Evolutionary conservation across 208 protist genomes (phyloP).

Genomic region (Strigomonas culicis): DNA sequence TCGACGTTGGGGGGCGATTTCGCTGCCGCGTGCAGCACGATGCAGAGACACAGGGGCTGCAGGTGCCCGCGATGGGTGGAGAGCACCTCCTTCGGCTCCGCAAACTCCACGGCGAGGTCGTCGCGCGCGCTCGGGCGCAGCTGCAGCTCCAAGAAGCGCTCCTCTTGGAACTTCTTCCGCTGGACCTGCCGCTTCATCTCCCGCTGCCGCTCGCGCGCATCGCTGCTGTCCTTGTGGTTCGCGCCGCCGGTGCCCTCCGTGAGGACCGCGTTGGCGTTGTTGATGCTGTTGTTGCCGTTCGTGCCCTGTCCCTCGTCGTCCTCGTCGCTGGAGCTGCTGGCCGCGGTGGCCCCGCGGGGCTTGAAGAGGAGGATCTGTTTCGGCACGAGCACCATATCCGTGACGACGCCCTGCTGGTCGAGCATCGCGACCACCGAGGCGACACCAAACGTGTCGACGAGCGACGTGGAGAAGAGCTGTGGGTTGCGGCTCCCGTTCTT

Average conservation of each 20-base stretch:
- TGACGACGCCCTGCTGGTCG: slow-evolving; percentile 80
- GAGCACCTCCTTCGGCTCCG: slow-evolving; percentile 41
- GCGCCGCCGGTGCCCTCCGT: neutral
- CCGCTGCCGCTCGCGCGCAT: slow-evolving; percentile 44
- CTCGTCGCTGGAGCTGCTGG: slow-evolving; percentile 42
- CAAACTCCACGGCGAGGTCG: slow-evolving; percentile 77
- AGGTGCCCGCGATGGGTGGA: slow-evolving; percentile 40
- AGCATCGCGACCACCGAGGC: slow-evolving; percentile 83
- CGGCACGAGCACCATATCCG: slow-evolving; percentile 87
- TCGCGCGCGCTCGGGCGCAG: slow-evolving; percentile 45
- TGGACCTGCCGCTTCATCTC: slow-evolving; percentile 62
- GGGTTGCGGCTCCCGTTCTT: slow-evolving; percentile 47
- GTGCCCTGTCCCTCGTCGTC: slow-evolving; percentile 30
- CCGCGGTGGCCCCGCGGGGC: slow-evolving; percentile 13
- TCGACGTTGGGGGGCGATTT: slow-evolving; percentile 53
- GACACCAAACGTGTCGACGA: slow-evolving; percentile 82
- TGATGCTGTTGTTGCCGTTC: slow-evolving; percentile 6
- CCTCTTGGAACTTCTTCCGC: slow-evolving; percentile 79
- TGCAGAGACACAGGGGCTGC: slow-evolving; percentile 63
- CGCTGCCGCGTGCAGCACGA: slow-evolving; percentile 61
- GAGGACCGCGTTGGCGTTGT: neutral
- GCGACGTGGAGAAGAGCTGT: slow-evolving; percentile 67
- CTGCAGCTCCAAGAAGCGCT: slow-evolving; percentile 64
- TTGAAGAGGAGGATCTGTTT: slow-evolving; percentile 63
- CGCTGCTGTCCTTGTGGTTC: slow-evolving; percentile 31